phyloP scores from a whole-genome alignment of 2,329 filamentous ascomycete species.

The Epichloe aotearoae region DNA sequence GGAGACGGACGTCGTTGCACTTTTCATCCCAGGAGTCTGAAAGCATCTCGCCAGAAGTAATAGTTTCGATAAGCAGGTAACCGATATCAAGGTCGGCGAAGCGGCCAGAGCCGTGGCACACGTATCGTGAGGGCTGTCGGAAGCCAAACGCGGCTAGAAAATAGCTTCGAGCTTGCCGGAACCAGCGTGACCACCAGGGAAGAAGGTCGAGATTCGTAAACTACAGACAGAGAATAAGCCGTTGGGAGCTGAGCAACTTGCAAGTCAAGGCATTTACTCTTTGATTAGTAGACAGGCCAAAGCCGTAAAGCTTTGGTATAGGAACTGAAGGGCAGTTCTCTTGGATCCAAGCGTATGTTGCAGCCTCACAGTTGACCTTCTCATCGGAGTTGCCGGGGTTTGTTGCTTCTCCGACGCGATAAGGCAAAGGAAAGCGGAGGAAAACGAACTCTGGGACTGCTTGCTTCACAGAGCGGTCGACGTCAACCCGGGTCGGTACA shows the following conservation, averaged over 20 bases:
- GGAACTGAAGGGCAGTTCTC: conserved; percentile 11
- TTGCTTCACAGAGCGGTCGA: background rate
- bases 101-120: conserved; percentile 4
- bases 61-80: conserved; percentile 12
- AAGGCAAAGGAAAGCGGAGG: conserved; percentile 7
- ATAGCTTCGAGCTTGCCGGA: background rate
- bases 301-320: conserved; percentile 13
- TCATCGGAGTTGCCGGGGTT: conserved; percentile 27
- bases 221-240: background rate
- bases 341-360: conserved; percentile 11
- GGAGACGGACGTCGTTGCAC: conserved; percentile 1
- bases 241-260: background rate
- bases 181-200: background rate
- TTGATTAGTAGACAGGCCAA: conserved; percentile 10
- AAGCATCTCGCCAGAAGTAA: background rate
- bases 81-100: conserved; percentile 8
- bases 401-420: conserved; percentile 21
- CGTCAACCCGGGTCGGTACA: background rate
- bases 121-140: conserved; percentile 7
- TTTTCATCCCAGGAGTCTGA: background rate
- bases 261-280: conserved; percentile 5
- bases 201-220: background rate
- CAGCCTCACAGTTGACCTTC: conserved; percentile 19
- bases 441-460: background rate
- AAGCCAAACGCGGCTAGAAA: conserved; percentile 3